phyloP scores from a whole-genome alignment of 768 basidiomycete species.

The Suillus bovinus region DNA sequence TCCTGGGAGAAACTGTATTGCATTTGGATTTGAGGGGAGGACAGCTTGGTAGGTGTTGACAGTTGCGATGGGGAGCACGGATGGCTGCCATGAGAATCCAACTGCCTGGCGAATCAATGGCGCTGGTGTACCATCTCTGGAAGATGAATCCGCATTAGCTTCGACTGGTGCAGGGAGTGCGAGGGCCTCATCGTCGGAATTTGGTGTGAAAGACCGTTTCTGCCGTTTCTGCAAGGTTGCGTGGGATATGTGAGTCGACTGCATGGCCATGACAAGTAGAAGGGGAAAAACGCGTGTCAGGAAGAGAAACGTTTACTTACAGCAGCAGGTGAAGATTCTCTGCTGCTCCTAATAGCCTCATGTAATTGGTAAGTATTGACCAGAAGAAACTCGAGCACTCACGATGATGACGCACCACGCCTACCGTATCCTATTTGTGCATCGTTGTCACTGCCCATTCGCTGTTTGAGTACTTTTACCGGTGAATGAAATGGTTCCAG shows the following conservation, averaged over 20 bases:
- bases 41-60: slow-evolving; percentile 33
- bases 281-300: neutral
- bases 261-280: neutral
- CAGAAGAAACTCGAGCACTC: slow-evolving; percentile 17
- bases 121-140: slow-evolving; percentile 39
- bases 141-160: slow-evolving; percentile 45
- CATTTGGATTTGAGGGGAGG: slow-evolving; percentile 20
- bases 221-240: slow-evolving; percentile 37
- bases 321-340: slow-evolving; percentile 52
- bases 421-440: slow-evolving; percentile 28
- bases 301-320: slow-evolving; percentile 32
- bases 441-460: slow-evolving; percentile 27
- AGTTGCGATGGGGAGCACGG: slow-evolving; percentile 25
- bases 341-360: slow-evolving; percentile 47
- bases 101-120: slow-evolving; percentile 63
- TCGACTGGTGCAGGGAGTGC: slow-evolving; percentile 40
- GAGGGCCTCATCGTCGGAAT: slow-evolving; percentile 50
- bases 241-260: neutral
- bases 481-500: neutral
- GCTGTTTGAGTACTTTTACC: slow-evolving; percentile 4
- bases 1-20: slow-evolving; percentile 52
- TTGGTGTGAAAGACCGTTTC: slow-evolving; percentile 53
- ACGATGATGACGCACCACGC: slow-evolving; percentile 40
- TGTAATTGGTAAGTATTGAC: slow-evolving; percentile 13
- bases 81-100: slow-evolving; percentile 45